Conservation (phyloP, 176 grass and related monocot genomes). For the maize (Zea mays) region Zm-B73-REFERENCE-NAM-5.0 NC_050099.1:84765501-84766000, state of each 20-base stretch:
- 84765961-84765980: neutral
- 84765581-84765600: constrained; percentile 27
- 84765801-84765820: constrained; percentile 34
- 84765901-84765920: constrained; percentile 27
- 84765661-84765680: constrained; percentile 34
- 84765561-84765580: constrained; percentile 11
- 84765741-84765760: constrained; percentile 18
- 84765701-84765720: constrained; percentile 57
- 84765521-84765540: neutral
- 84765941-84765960: constrained; percentile 23
- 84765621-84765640: constrained; percentile 14
- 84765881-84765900: constrained; percentile 33
- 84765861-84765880: constrained; percentile 37
- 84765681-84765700: constrained; percentile 64
- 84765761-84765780: neutral
- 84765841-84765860: constrained; percentile 47
- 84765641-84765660: constrained; percentile 3
- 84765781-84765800: neutral
- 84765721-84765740: constrained; percentile 55
- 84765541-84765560: constrained; percentile 28
- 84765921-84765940: constrained; percentile 17
- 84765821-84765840: constrained; percentile 22
- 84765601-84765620: constrained; percentile 13
- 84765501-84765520: constrained; percentile 50
- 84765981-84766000: constrained; percentile 12